These are phyloP conservation scores for Populus ilicifolia DNA, from an alignment of 345 rosid species.

Conservation along the genomic window DNA sequence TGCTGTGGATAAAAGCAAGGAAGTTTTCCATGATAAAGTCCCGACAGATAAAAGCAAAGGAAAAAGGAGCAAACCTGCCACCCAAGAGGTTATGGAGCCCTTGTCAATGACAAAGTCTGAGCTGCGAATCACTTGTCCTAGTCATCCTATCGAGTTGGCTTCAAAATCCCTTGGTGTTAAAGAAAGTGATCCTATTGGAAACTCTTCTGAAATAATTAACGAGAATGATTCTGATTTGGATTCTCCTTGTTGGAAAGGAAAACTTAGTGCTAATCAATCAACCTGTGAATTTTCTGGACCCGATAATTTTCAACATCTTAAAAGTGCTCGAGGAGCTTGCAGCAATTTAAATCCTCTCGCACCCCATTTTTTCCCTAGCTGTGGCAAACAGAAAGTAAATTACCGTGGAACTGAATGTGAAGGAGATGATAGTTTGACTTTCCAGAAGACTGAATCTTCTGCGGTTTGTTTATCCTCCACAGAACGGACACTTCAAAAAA, in stretches of 20 bases:
- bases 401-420: slow-evolving; percentile 20
- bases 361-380: slow-evolving; percentile 44
- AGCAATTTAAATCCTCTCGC: slow-evolving; percentile 48
- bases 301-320: slow-evolving; percentile 17
- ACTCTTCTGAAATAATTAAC: slow-evolving; percentile 13
- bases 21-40: slow-evolving; percentile 7
- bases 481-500: slow-evolving; percentile 13
- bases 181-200: slow-evolving; percentile 18
- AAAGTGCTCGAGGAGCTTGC: slow-evolving; percentile 27
- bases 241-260: slow-evolving; percentile 71
- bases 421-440: slow-evolving; percentile 18
- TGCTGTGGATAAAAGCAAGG: slow-evolving; percentile 7
- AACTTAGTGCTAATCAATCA: slow-evolving; percentile 6
- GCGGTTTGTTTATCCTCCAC: slow-evolving; percentile 21
- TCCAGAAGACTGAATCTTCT: slow-evolving; percentile 30
- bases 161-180: slow-evolving; percentile 19
- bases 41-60: slow-evolving; percentile 6
- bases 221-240: slow-evolving; percentile 51
- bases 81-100: slow-evolving; percentile 7
- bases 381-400: slow-evolving; percentile 24
- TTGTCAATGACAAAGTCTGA: slow-evolving; percentile 7
- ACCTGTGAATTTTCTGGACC: slow-evolving; percentile 11
- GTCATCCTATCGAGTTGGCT: slow-evolving; percentile 17
- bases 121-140: slow-evolving; percentile 13
- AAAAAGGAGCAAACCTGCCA: background rate